Percentiles rank a stretch among this genome's conserved stretches.
phyloP scores from a whole-genome alignment of 2,329 filamentous ascomycete species.

The Fusarium albidum region DNA sequence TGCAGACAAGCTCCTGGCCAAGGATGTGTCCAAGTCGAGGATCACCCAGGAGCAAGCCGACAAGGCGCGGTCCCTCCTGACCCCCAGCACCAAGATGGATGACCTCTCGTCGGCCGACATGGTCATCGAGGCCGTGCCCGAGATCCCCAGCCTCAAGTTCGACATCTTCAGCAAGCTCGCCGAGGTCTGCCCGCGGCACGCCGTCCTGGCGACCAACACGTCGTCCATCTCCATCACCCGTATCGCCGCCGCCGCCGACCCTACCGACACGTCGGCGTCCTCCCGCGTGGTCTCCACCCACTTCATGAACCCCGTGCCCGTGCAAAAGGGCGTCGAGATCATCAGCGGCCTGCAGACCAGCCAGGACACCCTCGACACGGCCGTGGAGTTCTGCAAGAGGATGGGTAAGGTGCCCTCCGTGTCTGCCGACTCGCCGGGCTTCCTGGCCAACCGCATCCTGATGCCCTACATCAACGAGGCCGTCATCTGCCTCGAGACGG shows the following conservation, averaged over 20 bases:
- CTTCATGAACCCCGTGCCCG: slow-evolving; percentile 98
- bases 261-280: slow-evolving; percentile 80
- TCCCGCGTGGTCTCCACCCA: slow-evolving; percentile 94
- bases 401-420: slow-evolving; percentile 94
- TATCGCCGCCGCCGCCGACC: slow-evolving; percentile 85
- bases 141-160: slow-evolving; percentile 87
- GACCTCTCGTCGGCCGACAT: slow-evolving; percentile 88
- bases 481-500: slow-evolving; percentile 93
- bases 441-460: slow-evolving; percentile 93
- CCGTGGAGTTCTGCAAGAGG: slow-evolving; percentile 83
- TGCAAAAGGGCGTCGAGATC: slow-evolving; percentile 98
- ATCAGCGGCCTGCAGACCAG: slow-evolving; percentile 95
- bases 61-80: slow-evolving; percentile 73
- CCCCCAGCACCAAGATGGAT: slow-evolving; percentile 75
- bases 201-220: slow-evolving; percentile 96
- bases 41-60: slow-evolving; percentile 85
- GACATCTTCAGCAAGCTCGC: slow-evolving; percentile 87
- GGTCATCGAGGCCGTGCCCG: slow-evolving; percentile 96
- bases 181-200: slow-evolving; percentile 80
- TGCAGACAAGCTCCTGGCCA: slow-evolving; percentile 87
- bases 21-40: slow-evolving; percentile 88
- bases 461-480: slow-evolving; percentile 99
- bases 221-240: slow-evolving; percentile 98
- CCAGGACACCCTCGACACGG: slow-evolving; percentile 79
- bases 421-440: slow-evolving; percentile 90